phyloP scores from a whole-genome alignment of 2,329 filamentous ascomycete genomes.

The Pyricularia sp. region DNA sequence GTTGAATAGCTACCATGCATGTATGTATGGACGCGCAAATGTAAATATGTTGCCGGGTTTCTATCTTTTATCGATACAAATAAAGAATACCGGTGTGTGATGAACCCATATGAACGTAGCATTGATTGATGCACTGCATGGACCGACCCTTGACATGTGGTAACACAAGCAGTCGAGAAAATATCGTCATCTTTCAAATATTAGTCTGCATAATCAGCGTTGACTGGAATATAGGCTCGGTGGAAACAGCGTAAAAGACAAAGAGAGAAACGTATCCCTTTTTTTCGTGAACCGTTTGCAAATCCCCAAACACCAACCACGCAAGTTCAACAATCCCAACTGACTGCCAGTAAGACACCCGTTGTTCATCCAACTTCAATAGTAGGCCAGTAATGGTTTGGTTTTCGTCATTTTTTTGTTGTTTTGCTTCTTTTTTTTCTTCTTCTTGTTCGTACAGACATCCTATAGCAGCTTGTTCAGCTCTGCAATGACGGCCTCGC shows the following conservation, averaged over 20 bases:
- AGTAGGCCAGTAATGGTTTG: no score
- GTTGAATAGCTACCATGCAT: neutral
- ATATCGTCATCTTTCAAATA: neutral
- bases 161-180: neutral
- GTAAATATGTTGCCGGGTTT: neutral
- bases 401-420: neutral
- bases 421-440: neutral
- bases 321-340: neutral
- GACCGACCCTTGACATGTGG: neutral
- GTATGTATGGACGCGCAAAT: neutral
- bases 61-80: no score
- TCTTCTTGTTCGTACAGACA: neutral
- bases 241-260: neutral
- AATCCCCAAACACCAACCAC: neutral
- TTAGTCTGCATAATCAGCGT: neutral
- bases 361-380: no score
- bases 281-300: no score
- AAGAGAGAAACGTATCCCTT: neutral
- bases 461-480: slow-evolving; percentile 51
- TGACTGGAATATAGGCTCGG: neutral
- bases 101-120: neutral
- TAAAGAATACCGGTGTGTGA: no score
- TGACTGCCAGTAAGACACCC: no score
- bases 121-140: neutral
- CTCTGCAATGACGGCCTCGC: slow-evolving; percentile 68